Base-by-base conservation (phyloP, 139 green algal genomes). In the Chlamydomonas applanata region DNA sequence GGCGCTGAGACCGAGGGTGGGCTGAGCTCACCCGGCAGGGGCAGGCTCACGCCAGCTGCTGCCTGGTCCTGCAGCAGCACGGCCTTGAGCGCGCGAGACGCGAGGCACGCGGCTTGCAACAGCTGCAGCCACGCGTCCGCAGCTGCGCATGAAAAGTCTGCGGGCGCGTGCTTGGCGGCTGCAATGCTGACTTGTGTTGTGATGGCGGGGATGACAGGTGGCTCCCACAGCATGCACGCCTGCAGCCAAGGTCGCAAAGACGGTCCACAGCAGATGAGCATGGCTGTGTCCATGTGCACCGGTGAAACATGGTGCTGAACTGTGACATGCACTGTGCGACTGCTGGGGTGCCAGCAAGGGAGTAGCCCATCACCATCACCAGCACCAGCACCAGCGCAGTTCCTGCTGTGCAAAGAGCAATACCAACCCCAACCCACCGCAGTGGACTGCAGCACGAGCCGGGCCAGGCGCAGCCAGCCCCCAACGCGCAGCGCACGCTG, bases 41-140 rank as follows among this genome's bases (percentile, higher is more conserved):
- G 4, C 54, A 62, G 9, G 19, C n/a, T 62, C 24, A 62, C 4
- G 24, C 54, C 54, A 7, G n/a, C 7, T 27, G n/a, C 54, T 27
- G 54, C 62, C 62, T 70, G 62, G 11, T 70, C n/a, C 62, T 36
- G 44, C 24, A 49, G 59, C 25, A 81, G 74, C 35, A 77, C 20
- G 2, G 62, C 24, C 72, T 79, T 33, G 22, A 80, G 49, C 0
- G 70, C 72, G 0, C 66, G 61, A 5, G 72, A 45, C 22, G 84
- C 79, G 52, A 83, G 78, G 53, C 85, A 67, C 0, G 77, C 71
- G 3, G 46, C 63, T 78, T 91, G 83, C 77, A 92, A 73, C 67
- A 95, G 82, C 75, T 84, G 81, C 33, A 95, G 88, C 91, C 91
- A 95, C 24, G 85, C 45, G 82, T 95, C 91, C 5, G 79, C 82